A percentile compares a stretch with the other conserved stretches of the same genome.
phyloP scores from a whole-genome alignment of 2,329 filamentous ascomycete species.

The Botrytis cinerea region DNA sequence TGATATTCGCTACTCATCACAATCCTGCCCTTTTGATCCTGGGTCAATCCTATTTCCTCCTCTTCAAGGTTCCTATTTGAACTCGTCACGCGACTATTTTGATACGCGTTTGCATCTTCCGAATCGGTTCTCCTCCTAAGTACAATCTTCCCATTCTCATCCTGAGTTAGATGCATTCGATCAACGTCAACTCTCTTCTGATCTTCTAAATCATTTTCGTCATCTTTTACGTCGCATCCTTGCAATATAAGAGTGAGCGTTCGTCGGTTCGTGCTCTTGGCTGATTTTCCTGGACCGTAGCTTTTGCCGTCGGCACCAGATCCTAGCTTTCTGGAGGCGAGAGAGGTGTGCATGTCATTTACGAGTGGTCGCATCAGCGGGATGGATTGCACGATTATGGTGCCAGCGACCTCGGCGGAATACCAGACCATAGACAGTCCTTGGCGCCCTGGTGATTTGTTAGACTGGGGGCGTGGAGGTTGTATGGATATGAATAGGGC shows the following conservation, averaged over 20 bases:
- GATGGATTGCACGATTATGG: slow-evolving; percentile 57
- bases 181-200: not conserved
- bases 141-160: slow-evolving; percentile 13
- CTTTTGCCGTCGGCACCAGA: not conserved
- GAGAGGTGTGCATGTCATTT: slow-evolving; percentile 45
- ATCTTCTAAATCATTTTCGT: slow-evolving; percentile 19
- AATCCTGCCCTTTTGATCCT: not conserved
- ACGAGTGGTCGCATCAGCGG: slow-evolving; percentile 53
- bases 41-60: slow-evolving; percentile 16
- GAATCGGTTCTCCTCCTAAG: not conserved
- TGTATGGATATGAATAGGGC: not conserved
- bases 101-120: not conserved
- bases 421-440: slow-evolving; percentile 50
- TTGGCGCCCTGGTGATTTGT: slow-evolving; percentile 43
- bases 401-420: slow-evolving; percentile 54
- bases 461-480: not conserved
- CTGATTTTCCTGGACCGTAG: not conserved
- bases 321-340: slow-evolving; percentile 38
- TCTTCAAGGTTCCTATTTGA: not conserved
- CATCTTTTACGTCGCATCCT: not conserved
- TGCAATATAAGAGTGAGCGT: slow-evolving; percentile 10
- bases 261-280: not conserved
- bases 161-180: slow-evolving; percentile 9
- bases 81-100: not conserved
- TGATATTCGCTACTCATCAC: not conserved